Evolutionary conservation across 495 filamentous ascomycete genomes (phyloP), one percentile per base, ranked within the genome.

Genomic region (Pseudoneurospora amorphoporcata): DNA sequence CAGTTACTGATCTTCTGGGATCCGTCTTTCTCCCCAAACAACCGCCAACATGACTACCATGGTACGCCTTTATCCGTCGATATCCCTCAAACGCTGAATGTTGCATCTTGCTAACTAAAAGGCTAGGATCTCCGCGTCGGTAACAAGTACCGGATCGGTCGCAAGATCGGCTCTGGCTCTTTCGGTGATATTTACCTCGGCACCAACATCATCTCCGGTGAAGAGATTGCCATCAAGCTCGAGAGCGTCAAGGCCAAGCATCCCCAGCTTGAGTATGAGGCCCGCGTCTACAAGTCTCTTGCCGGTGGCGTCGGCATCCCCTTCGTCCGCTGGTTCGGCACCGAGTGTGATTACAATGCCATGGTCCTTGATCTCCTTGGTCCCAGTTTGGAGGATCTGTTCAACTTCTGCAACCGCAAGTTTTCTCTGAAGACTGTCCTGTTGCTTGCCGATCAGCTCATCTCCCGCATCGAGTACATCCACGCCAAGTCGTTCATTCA

Each of bases 331-430:
- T 99, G 96, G 96, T 99, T 98, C 84, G 96, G 96, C 74, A 99
- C 96, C 71, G 96, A 99, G 84, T 99, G 96, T 83, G 96, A 99
- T 85, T 99, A 99, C 89, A 98, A 99, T 84, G 96, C 96, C 78
- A 99, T 99, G 96, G 96, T 99, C 68, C 91, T 99, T 75, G 96
- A 99, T 79, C 90, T 99, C 19, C 92, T 99, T 45, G 96, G 96
- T 69, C 96, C 96, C 72, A 97, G 93, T 81, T 86, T 99, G 86
- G 96, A 99, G 84, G 96, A 99, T 81, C 87, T 99, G n/a, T 99
- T 99, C 94, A 99, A 99, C 89, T 99, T 99, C 83, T 99, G 96
- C 90, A 99, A 98, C 89, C 91, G 96, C 81, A 99, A 99, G 82
- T 99, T 98, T 88, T 97, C 95, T 10, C 85, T 99, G 75, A 99